Percentiles rank a stretch among this genome's conserved stretches.
These are phyloP conservation scores for Dissophora ornata DNA, from an alignment of 192 early-diverging fungal genomes.

Conservation along the genomic window DNA sequence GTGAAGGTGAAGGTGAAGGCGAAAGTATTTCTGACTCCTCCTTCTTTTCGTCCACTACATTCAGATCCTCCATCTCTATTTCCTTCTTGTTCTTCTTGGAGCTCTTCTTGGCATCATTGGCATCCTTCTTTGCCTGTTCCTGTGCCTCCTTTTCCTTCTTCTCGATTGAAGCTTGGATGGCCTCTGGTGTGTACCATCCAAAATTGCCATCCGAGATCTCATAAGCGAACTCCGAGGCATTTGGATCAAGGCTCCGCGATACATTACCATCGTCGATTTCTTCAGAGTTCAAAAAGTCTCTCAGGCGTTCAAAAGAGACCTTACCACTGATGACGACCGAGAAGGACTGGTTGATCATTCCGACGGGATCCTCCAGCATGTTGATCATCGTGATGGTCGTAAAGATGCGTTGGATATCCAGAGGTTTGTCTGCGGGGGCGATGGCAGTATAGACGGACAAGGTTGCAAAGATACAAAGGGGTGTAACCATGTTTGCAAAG, in stretches of 20 bases:
- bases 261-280: slow-evolving; percentile 79
- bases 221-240: slow-evolving; percentile 14
- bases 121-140: slow-evolving; percentile 14
- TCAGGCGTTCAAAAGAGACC: slow-evolving; percentile 74
- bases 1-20: background rate
- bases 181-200: slow-evolving; percentile 50
- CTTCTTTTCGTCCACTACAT: slow-evolving; percentile 1
- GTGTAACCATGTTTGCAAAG: slow-evolving; percentile 36
- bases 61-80: background rate
- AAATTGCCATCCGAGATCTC: slow-evolving; percentile 34
- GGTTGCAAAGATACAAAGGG: slow-evolving; percentile 55
- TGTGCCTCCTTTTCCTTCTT: slow-evolving; percentile 22
- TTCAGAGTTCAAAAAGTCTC: slow-evolving; percentile 75
- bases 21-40: background rate
- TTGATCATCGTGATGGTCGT: slow-evolving; percentile 83
- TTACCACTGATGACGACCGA: slow-evolving; percentile 70
- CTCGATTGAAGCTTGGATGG: slow-evolving; percentile 20
- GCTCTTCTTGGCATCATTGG: slow-evolving; percentile 1
- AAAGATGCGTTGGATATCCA: slow-evolving; percentile 73
- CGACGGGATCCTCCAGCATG: slow-evolving; percentile 78
- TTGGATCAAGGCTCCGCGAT: slow-evolving; percentile 25
- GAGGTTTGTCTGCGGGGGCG: slow-evolving; percentile 25
- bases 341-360: slow-evolving; percentile 71
- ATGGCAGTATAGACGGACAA: slow-evolving; percentile 48
- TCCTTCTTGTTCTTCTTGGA: background rate